These are phyloP conservation scores for Pinus tabuliformis DNA, from an alignment of 75 land plant species.

Conservation along the genomic window DNA sequence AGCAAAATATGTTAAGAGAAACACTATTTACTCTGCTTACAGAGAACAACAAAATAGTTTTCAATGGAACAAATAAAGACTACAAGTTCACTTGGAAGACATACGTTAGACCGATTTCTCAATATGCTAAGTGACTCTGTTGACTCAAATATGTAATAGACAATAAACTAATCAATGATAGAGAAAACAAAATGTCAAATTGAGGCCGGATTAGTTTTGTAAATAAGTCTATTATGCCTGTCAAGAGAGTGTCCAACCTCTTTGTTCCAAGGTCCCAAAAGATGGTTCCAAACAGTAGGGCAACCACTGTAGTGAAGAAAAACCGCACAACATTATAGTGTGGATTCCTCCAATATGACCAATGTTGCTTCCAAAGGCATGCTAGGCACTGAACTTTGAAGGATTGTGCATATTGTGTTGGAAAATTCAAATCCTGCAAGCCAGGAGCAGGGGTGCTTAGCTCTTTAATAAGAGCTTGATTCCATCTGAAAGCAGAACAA, in stretches of 20 bases:
- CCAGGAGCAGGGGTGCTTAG: slow-evolving; percentile 55
- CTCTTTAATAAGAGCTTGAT: slow-evolving; percentile 63
- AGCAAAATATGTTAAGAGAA: no score
- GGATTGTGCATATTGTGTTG: slow-evolving; percentile 28
- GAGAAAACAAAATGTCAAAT: slow-evolving; percentile 13
- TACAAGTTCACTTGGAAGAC: no score
- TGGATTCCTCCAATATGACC: slow-evolving; percentile 55
- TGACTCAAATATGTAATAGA: no score
- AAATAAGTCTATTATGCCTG: no score
- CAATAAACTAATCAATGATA: no score
- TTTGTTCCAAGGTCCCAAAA: slow-evolving; percentile 65
- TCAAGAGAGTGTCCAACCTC: not conserved
- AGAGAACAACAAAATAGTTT: no score
- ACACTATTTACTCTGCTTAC: no score
- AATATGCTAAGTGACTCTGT: no score
- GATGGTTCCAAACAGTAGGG: slow-evolving; percentile 66
- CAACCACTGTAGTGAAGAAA: slow-evolving; percentile 60
- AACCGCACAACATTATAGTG: slow-evolving; percentile 47
- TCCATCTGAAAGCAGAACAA: slow-evolving; percentile 49
- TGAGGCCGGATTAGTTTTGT: not conserved
- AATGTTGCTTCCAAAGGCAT: slow-evolving; percentile 51
- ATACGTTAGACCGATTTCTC: no score
- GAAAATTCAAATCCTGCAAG: slow-evolving; percentile 31
- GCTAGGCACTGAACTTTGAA: slow-evolving; percentile 33
- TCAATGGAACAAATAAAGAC: no score